Evolutionary conservation across 2,329 filamentous ascomycete species (phyloP).

Genomic region (Macroventuria anomochaeta): DNA sequence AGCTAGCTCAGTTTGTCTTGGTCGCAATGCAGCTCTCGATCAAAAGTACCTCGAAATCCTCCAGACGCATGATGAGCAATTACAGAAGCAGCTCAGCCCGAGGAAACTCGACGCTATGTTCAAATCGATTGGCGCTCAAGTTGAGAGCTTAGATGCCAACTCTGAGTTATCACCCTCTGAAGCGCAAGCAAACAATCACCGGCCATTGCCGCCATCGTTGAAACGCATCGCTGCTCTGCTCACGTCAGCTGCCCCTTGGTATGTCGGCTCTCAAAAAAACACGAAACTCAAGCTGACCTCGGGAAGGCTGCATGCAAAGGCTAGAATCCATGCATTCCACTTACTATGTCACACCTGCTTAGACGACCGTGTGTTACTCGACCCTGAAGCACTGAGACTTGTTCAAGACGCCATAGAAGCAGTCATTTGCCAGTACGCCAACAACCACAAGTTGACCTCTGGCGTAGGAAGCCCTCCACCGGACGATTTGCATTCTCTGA

Average conservation of each 20-base stretch:
- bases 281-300: conserved; percentile 7
- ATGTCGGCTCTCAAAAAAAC: background rate
- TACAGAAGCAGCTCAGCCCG: conserved; percentile 49
- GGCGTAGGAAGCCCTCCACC: conserved; percentile 28
- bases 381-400: conserved; percentile 22
- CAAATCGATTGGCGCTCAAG: conserved; percentile 60
- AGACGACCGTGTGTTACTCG: conserved; percentile 39
- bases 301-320: conserved; percentile 29
- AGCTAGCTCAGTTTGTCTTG: conserved; percentile 35
- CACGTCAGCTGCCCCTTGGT: conserved; percentile 35
- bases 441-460: conserved; percentile 28
- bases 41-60: conserved; percentile 45
- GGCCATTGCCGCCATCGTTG: conserved; percentile 29
- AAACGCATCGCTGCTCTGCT: conserved; percentile 34
- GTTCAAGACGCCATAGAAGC: conserved; percentile 45
- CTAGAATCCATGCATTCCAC: conserved; percentile 32
- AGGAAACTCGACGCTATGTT: conserved; percentile 61
- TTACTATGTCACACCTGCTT: conserved; percentile 40
- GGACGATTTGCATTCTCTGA: conserved; percentile 30
- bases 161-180: conserved; percentile 16
- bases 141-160: conserved; percentile 8
- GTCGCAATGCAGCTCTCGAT: conserved; percentile 45
- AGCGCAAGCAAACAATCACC: conserved; percentile 14
- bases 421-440: conserved; percentile 37
- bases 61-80: conserved; percentile 34